These are phyloP conservation scores for Stagonosporopsis chrysanthemi DNA, from an alignment of 2,329 filamentous ascomycete genomes.

Conservation along the genomic window DNA sequence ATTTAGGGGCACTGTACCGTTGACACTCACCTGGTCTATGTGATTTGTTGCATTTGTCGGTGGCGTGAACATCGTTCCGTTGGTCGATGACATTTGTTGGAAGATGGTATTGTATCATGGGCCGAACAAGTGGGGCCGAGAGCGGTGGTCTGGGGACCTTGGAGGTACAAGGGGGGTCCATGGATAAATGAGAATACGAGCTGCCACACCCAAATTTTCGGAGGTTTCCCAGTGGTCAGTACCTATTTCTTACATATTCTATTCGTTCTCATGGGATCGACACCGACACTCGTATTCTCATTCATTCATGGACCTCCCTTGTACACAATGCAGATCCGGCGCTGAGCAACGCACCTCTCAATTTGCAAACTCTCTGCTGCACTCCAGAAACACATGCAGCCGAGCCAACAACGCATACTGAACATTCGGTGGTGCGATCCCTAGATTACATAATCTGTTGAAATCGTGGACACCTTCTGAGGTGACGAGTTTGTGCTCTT, in stretches of 20 bases:
- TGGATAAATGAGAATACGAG: too few species aligned
- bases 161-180: neutral
- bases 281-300: too few species aligned
- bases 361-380: constrained; percentile 10
- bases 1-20: constrained; percentile 2
- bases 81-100: neutral
- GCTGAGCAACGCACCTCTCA: constrained; percentile 3
- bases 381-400: constrained; percentile 14
- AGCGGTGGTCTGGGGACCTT: constrained; percentile 5
- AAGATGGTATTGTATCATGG: constrained; percentile 5
- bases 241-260: too few species aligned
- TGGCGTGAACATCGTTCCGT: neutral
- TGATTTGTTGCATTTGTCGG: constrained; percentile 9
- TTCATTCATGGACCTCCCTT: too few species aligned
- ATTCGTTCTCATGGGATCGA: too few species aligned
- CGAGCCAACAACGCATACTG: neutral
- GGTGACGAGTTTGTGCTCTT: neutral
- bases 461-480: constrained; percentile 13
- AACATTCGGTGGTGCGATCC: constrained; percentile 2
- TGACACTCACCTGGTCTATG: neutral
- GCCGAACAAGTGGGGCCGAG: constrained; percentile 2
- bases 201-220: too few species aligned
- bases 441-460: constrained; percentile 31
- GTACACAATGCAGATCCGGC: constrained; percentile 6
- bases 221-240: too few species aligned